Conservation (phyloP, 2,329 filamentous ascomycete species). For the Penicillium sp. region DNA sequence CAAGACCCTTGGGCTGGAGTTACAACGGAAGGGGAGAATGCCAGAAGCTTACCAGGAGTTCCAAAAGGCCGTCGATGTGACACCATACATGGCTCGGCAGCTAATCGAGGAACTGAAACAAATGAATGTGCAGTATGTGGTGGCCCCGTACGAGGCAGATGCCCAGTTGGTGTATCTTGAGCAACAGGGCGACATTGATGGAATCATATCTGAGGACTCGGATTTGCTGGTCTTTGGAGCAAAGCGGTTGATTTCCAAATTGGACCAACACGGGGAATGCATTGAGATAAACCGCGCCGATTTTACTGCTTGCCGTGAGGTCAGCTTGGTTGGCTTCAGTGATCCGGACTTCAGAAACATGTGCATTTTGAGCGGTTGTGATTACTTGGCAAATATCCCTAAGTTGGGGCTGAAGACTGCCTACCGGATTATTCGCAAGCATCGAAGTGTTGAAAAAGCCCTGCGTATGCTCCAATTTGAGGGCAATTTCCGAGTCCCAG, state of each 20-base stretch:
- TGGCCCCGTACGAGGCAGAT: constrained; percentile 96
- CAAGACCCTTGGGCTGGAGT: constrained; percentile 71
- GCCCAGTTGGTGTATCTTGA: constrained; percentile 96
- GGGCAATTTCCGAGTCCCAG: constrained; percentile 76
- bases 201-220: constrained; percentile 93
- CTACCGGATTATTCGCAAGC: constrained; percentile 82
- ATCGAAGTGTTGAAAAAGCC: constrained; percentile 81
- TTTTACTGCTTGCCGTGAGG: constrained; percentile 83
- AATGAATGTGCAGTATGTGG: constrained; percentile 77
- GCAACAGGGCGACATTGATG: constrained; percentile 75
- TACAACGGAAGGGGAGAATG: constrained; percentile 77
- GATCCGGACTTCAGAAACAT: constrained; percentile 89
- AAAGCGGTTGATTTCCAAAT: constrained; percentile 84
- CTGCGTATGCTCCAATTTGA: constrained; percentile 85
- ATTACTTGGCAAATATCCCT: constrained; percentile 84
- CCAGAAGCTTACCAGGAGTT: constrained; percentile 80
- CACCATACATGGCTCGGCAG: constrained; percentile 88
- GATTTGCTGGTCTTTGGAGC: constrained; percentile 94
- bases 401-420: constrained; percentile 92
- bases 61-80: constrained; percentile 94
- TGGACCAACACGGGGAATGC: constrained; percentile 91
- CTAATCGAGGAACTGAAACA: constrained; percentile 90
- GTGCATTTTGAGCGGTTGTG: constrained; percentile 95
- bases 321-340: constrained; percentile 88
- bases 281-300: constrained; percentile 87